A percentile compares a stretch with the other conserved stretches of the same genome.
phyloP scores from a whole-genome alignment of 257 asterid genomes.

The Nyctanthes arbortristis region DNA sequence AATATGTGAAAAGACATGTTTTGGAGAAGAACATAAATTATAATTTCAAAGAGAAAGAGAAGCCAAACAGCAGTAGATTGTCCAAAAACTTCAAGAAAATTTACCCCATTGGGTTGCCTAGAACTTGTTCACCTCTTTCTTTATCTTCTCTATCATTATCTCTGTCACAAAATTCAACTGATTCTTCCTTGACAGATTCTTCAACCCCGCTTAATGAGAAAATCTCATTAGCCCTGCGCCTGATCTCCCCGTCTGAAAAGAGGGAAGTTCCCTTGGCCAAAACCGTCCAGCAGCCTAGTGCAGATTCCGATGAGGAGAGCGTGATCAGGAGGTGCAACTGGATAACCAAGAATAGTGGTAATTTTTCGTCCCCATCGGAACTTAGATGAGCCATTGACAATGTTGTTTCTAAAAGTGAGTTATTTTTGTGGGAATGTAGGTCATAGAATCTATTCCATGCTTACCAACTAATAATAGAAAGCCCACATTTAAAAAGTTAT shows the following conservation, averaged over 20 bases:
- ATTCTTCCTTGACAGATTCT: conserved; percentile 62
- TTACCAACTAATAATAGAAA: conserved; percentile 4
- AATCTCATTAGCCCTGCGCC: conserved; percentile 54
- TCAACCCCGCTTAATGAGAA: conserved; percentile 52
- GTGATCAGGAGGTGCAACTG: conserved; percentile 78
- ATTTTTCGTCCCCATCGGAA: conserved; percentile 1
- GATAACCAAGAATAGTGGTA: conserved; percentile 83
- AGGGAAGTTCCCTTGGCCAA: conserved; percentile 31
- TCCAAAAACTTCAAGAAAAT: conserved; percentile 65
- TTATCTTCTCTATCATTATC: conserved; percentile 70
- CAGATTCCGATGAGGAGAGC: conserved; percentile 38
- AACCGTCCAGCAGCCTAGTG: conserved; percentile 32
- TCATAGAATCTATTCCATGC: conserved; percentile 17
- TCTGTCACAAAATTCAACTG: conserved; percentile 71
- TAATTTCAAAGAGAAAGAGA: conserved; percentile 47
- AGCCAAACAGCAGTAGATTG: conserved; percentile 44
- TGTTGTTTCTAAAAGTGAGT: no score
- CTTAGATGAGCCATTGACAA: background rate
- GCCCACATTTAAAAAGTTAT: background rate
- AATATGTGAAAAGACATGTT: conserved; percentile 34
- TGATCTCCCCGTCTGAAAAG: conserved; percentile 43
- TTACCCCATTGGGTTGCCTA: conserved; percentile 64
- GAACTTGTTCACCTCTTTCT: conserved; percentile 64
- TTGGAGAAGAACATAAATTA: conserved; percentile 47
- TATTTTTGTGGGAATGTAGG: background rate